phyloP scores from a whole-genome alignment of 1,139 yeast genomes.

The Eremothecium cymbalariae region DNA sequence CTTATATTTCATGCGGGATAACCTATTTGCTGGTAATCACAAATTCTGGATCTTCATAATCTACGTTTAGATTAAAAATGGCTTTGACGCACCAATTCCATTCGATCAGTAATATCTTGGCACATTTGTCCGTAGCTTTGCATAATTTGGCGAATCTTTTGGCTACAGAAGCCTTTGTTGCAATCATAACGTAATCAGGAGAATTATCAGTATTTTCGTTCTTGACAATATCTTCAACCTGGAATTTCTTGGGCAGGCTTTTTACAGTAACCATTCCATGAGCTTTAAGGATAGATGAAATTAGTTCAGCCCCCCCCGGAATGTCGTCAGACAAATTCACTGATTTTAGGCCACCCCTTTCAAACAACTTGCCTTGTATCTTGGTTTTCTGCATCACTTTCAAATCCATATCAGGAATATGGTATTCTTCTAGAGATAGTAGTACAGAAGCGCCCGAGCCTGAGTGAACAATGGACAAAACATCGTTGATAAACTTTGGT shows the following conservation, averaged over 20 bases:
- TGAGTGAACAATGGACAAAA: constrained; percentile 33
- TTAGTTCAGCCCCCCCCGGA: constrained; percentile 59
- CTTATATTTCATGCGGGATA: not conserved
- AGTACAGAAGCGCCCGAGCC: constrained; percentile 13
- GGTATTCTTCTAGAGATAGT: constrained; percentile 31
- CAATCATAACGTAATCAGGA: constrained; percentile 26
- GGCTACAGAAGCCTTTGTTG: constrained; percentile 36
- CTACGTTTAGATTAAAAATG: constrained; percentile 17
- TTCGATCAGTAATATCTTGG: constrained; percentile 15
- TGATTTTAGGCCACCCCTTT: constrained; percentile 38
- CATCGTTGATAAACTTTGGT: constrained; percentile 34
- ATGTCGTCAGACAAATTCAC: constrained; percentile 54
- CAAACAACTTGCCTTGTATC: constrained; percentile 29
- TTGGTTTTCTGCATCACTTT: constrained; percentile 29
- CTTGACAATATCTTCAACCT: constrained; percentile 10
- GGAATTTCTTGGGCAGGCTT: constrained; percentile 29
- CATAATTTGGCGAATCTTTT: constrained; percentile 35
- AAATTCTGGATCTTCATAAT: constrained; percentile 10
- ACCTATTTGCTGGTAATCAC: constrained; percentile 9
- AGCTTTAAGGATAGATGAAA: constrained; percentile 51
- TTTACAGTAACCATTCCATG: constrained; percentile 52
- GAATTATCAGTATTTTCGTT: constrained; percentile 9
- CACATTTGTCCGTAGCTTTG: constrained; percentile 18
- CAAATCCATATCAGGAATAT: constrained; percentile 31
- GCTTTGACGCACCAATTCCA: constrained; percentile 26